Base-by-base conservation (phyloP, 495 filamentous ascomycete species). In the Aspergillus bridgeri region DNA sequence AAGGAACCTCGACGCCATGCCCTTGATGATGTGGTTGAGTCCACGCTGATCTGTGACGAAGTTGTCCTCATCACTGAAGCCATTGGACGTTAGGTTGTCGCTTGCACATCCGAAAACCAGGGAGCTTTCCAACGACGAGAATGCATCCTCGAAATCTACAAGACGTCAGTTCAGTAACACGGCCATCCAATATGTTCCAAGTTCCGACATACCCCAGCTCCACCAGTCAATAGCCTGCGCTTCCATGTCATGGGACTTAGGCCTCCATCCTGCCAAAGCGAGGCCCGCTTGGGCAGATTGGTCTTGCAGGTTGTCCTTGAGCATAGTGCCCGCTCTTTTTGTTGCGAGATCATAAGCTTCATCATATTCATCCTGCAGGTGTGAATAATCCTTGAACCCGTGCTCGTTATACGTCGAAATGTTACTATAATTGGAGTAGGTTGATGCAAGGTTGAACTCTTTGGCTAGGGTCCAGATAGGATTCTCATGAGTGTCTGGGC, bases 381-480 rank as follows among this genome's bases (percentile, higher is more conserved):
- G 54, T 9, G 66, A 69, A 42, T 78, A 87, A 52, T 86, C 78
- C 1, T 62, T 63, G 29, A 69, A 66, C 0, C 86, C 86, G n/a
- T 62, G 64, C 20, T 80, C 69, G 42, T 83, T 81, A 65, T 82
- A 89, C 6, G 83, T 86, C 29, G 76, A 59, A 38, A 90, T 78
- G 18, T 77, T 81, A 19, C 69, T 74, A 59, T 83, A 89, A 61
- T 89, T 79, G 0, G 82, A 87, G 64, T 82, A 86, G 45, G 75
- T 77, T 54, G 84, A 87, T 11, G 71, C 69, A 27, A 90, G 48
- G 15, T 79, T 71, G 51, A 86, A 88, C 64, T 86, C 82, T 69
- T 89, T 44, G 61, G 78, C 79, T 56, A 89, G 65, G 19, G 76
- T 81, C 86, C 86, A 90, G 48, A 90, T 83, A 0, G 87, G 87